A percentile compares a stretch with the other conserved stretches of the same genome.
phyloP scores from a whole-genome alignment of 129 eudicot genomes.

The Saussurea involucrata region DNA sequence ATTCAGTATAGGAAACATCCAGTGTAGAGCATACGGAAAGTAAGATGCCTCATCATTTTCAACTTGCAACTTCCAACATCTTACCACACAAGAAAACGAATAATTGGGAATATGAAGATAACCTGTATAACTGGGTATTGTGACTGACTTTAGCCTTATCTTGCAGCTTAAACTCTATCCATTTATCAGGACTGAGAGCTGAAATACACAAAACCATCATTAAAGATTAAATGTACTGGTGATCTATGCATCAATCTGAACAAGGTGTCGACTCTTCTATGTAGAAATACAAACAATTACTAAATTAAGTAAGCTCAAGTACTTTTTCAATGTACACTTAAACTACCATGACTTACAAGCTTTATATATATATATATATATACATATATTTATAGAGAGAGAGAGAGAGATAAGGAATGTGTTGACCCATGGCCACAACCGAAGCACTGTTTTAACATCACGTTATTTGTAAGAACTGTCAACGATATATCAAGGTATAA shows the following conservation, averaged over 20 bases:
- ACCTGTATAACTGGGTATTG: conserved; percentile 92
- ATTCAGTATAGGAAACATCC: neutral
- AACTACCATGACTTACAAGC: neutral
- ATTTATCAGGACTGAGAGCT: conserved; percentile 88
- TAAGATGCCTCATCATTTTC: neutral
- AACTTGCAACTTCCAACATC: neutral
- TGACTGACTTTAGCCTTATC: conserved; percentile 93
- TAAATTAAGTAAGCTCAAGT: neutral
- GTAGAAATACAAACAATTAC: neutral
- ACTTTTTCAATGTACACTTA: neutral
- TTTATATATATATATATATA: neutral
- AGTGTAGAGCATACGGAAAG: neutral
- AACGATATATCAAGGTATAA: neutral
- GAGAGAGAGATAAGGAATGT: neutral
- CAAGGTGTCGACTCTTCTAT: neutral
- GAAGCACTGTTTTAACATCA: neutral
- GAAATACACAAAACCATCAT: conserved; percentile 30
- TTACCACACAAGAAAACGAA: neutral
- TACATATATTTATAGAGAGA: neutral
- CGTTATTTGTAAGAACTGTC: neutral
- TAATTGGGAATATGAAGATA: neutral
- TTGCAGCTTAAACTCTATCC: conserved; percentile 87
- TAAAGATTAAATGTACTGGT: neutral
- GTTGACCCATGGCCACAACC: neutral
- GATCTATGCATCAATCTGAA: neutral